Base-by-base conservation (phyloP, 73 alveolate species). In the Uronychia setigera region DNA sequence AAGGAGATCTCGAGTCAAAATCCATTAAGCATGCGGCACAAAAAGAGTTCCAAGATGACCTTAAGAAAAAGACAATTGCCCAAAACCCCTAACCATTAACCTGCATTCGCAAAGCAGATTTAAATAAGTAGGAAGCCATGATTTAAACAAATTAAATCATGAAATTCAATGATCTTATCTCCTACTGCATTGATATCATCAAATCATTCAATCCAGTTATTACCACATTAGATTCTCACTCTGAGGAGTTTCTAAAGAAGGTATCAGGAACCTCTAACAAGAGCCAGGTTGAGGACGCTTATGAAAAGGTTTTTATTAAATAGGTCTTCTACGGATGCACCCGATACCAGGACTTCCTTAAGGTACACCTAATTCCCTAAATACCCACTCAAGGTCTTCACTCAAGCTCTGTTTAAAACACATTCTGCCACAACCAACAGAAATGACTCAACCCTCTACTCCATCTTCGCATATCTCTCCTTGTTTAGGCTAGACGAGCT, bases 401-500 rank as follows among this genome's bases (percentile, higher is more conserved):
- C 90, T 29, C 93, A 90, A 76, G 80, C 93, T 0, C 80, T 97
- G 89, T 97, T 97, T 89, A 87, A 84, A 31, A 57, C 82, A 0
- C 87, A 94, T 77, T 88, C 97, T 31, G 87, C 97, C 34, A 85
- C 95, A 30, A 97, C 99, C 29, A 97, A 97, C 87, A 88, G 99
- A 83, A 97, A 96, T 81, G 99, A 97, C 87, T 97, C 96, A 67
- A 91, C 97, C 34, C 97, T 97, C 58, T 97, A 93, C 86, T 83
- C 92, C 28, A 97, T 97, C 30, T 97, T 97, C 80, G 95, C 96
- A 0, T 97, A 97, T 88, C 90, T 97, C 77, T 90, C 98, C 31
- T 85, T 95, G 29, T 97, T 97, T 92, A 74, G 99, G 32, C 95
- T 97, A 26, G 98, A 97, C 80, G 99, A 97, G 91, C 82, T 97